Conservation (phyloP, 192 early-diverging fungal genomes). For the Phlyctochytrium arcticum region DNA sequence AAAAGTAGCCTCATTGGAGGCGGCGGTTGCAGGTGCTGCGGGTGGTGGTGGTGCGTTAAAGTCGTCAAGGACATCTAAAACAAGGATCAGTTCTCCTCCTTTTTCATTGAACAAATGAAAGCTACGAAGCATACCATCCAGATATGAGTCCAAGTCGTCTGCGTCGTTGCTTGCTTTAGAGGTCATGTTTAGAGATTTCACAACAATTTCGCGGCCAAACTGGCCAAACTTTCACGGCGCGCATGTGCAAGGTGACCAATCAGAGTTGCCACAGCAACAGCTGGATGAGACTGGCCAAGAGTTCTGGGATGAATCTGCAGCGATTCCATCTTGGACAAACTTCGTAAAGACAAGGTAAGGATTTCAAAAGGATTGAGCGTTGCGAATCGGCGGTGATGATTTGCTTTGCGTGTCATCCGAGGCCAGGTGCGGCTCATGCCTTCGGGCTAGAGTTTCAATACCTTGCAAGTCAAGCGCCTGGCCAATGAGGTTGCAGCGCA, state of each 20-base stretch:
- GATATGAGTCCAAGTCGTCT: constrained; percentile 63
- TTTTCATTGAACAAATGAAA: background rate
- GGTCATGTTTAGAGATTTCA: background rate
- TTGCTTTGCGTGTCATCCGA: background rate
- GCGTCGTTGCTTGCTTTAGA: background rate
- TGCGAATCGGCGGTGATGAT: background rate
- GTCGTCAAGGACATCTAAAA: constrained; percentile 67
- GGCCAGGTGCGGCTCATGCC: background rate
- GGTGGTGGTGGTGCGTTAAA: constrained; percentile 50
- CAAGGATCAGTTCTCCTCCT: background rate
- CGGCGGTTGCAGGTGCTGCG: constrained; percentile 22
- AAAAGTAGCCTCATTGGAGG: constrained; percentile 6
- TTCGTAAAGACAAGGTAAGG: background rate
- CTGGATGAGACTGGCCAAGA: background rate
- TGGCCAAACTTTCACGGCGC: background rate
- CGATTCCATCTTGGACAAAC: background rate
- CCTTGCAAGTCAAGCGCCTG: background rate
- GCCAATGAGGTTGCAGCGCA: background rate
- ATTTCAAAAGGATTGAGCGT: background rate
- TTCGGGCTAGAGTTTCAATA: background rate
- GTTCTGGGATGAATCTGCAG: background rate
- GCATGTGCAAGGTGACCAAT: background rate
- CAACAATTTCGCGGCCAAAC: background rate
- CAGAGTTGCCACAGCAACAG: background rate
- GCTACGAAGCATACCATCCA: constrained; percentile 49